These are phyloP conservation scores for Eimeria necatrix DNA, from an alignment of 169 alveolate species.

Conservation along the genomic window DNA sequence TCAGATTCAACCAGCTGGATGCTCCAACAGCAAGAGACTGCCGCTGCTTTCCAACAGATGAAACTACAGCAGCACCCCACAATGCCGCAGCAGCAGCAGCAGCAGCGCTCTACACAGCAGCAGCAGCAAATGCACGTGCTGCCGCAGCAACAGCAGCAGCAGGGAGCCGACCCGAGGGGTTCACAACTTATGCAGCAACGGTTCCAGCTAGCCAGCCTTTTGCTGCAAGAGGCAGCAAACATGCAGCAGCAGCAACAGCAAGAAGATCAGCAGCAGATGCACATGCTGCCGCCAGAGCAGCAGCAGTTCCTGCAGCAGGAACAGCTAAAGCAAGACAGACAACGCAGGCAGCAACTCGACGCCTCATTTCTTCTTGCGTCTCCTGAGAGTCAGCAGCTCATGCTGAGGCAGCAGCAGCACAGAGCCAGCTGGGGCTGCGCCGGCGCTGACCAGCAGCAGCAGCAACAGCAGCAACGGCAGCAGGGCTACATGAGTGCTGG, in stretches of 20 bases:
- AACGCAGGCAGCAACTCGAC: slow-evolving; percentile 31
- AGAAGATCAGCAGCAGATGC: not conserved
- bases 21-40: slow-evolving; percentile 45
- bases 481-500: not conserved
- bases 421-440: slow-evolving; percentile 13
- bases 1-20: not conserved
- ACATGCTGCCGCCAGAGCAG: slow-evolving; percentile 4
- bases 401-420: slow-evolving; percentile 50
- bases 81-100: slow-evolving; percentile 11
- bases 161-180: not conserved
- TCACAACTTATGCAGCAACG: slow-evolving; percentile 39
- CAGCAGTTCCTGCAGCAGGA: slow-evolving; percentile 57
- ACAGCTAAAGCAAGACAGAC: slow-evolving; percentile 46
- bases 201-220: slow-evolving; percentile 59
- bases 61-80: not conserved
- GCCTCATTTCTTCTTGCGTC: slow-evolving; percentile 35
- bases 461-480: slow-evolving; percentile 51
- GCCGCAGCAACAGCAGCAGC: slow-evolving; percentile 35
- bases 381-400: slow-evolving; percentile 20
- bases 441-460: slow-evolving; percentile 33
- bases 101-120: slow-evolving; percentile 24
- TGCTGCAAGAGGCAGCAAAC: slow-evolving; percentile 63
- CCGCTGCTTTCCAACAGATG: slow-evolving; percentile 32
- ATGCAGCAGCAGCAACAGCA: slow-evolving; percentile 28
- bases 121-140: not conserved